phyloP scores from a whole-genome alignment of 1,139 yeast species.

The Scheffersomyces cryptocercus region DNA sequence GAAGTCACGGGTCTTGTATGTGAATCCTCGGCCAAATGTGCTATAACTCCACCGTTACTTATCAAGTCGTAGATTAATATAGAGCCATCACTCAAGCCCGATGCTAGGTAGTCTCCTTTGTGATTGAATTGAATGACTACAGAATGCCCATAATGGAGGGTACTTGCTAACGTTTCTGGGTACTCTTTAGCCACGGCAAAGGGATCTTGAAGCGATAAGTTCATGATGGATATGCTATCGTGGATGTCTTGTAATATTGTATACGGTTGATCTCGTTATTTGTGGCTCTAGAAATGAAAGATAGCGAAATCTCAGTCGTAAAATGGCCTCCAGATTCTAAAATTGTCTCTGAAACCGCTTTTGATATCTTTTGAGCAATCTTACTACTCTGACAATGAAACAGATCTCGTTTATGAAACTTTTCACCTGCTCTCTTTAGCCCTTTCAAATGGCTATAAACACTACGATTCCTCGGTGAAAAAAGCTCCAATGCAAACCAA shows the following conservation, averaged over 20 bases:
- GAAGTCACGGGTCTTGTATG: slow-evolving; percentile 80
- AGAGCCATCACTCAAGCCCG: slow-evolving; percentile 80
- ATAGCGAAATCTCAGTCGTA: not conserved
- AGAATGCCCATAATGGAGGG: slow-evolving; percentile 69
- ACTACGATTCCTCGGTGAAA: too few species aligned
- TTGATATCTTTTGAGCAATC: too few species aligned
- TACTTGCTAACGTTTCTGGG: slow-evolving; percentile 77
- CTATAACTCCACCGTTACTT: slow-evolving; percentile 51
- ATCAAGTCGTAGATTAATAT: slow-evolving; percentile 78
- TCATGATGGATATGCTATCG: slow-evolving; percentile 44
- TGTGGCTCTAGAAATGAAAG: not conserved
- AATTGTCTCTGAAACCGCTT: too few species aligned
- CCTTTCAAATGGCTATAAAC: too few species aligned
- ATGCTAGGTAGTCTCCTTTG: slow-evolving; percentile 86
- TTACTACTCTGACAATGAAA: too few species aligned
- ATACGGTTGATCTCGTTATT: not conserved
- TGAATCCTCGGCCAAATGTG: slow-evolving; percentile 51
- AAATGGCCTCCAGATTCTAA: too few species aligned
- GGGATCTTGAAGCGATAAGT: slow-evolving; percentile 86
- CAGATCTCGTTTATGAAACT: too few species aligned
- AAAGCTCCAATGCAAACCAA: too few species aligned
- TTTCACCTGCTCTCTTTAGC: too few species aligned
- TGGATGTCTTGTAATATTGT: not conserved
- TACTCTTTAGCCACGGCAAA: slow-evolving; percentile 90
- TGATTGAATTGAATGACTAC: slow-evolving; percentile 71